Percentiles rank a stretch among this genome's conserved stretches.
Conservation (phyloP, 108 stramenopile species). For the Fistulifera solaris region DNA sequence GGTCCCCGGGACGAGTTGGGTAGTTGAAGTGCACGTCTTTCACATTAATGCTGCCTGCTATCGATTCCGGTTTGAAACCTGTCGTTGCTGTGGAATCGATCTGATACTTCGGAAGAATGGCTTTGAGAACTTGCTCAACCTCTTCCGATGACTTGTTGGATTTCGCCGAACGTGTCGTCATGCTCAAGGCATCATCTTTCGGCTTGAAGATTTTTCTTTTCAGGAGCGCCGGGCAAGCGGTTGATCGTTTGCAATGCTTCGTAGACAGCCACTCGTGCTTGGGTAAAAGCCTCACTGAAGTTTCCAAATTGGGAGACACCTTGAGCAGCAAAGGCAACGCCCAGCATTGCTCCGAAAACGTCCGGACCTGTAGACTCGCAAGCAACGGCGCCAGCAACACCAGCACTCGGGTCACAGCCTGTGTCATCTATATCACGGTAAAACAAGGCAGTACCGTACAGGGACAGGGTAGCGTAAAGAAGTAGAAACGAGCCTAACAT, state of each 20-base stretch:
- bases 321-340: conserved; percentile 56
- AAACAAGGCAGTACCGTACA: conserved; percentile 57
- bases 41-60: conserved; percentile 46
- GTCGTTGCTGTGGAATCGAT: conserved; percentile 48
- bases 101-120: conserved; percentile 34
- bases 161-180: neutral
- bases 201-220: conserved; percentile 21
- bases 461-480: conserved; percentile 39
- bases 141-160: neutral
- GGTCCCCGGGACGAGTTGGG: conserved; percentile 63
- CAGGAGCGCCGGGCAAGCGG: conserved; percentile 33
- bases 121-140: conserved; percentile 10
- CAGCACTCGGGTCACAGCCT: conserved; percentile 56
- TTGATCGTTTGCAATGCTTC: conserved; percentile 44
- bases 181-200: conserved; percentile 15
- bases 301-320: conserved; percentile 56
- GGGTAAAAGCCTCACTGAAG: conserved; percentile 47
- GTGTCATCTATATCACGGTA: conserved; percentile 41
- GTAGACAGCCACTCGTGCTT: conserved; percentile 43
- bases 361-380: conserved; percentile 39
- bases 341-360: conserved; percentile 70
- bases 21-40: conserved; percentile 73
- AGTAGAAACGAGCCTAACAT: conserved; percentile 58
- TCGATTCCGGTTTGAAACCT: conserved; percentile 41
- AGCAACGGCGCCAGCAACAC: conserved; percentile 18